These are phyloP conservation scores for Fusarium lyarnte DNA, from an alignment of 2,329 filamentous ascomycete genomes.

Conservation along the genomic window DNA sequence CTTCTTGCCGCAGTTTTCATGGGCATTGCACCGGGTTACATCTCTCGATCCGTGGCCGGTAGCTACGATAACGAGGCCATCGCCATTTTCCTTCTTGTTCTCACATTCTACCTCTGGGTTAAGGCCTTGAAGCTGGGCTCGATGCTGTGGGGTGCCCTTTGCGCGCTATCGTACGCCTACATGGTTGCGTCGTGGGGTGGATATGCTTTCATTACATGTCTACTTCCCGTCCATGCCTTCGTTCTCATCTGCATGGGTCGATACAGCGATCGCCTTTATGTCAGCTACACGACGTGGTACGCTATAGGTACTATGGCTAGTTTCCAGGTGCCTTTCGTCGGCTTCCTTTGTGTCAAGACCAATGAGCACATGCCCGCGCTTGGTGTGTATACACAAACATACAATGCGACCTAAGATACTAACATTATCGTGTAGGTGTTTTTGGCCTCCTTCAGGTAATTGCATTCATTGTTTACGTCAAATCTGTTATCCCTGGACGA, in stretches of 20 bases:
- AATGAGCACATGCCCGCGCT: constrained; percentile 99
- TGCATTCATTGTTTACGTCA: constrained; percentile 90
- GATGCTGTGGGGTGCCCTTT: constrained; percentile 94
- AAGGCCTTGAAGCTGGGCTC: constrained; percentile 97
- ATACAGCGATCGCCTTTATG: constrained; percentile 93
- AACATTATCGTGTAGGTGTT: constrained; percentile 68
- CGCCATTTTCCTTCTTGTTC: constrained; percentile 97
- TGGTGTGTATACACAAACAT: constrained; percentile 60
- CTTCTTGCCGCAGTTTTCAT: constrained; percentile 95
- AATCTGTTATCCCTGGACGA: constrained; percentile 86
- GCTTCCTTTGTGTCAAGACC: constrained; percentile 94
- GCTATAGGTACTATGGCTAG: constrained; percentile 93
- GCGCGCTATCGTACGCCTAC: constrained; percentile 97
- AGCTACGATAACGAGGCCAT: constrained; percentile 99
- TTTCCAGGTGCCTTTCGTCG: constrained; percentile 99
- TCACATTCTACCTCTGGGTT: constrained; percentile 99
- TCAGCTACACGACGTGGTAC: constrained; percentile 98
- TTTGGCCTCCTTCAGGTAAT: constrained; percentile 96
- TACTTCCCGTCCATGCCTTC: constrained; percentile 93
- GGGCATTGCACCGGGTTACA: constrained; percentile 97
- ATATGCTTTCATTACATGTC: constrained; percentile 98
- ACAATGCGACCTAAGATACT: not conserved
- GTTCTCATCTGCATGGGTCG: constrained; percentile 96
- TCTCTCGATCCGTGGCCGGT: constrained; percentile 95
- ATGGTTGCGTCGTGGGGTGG: constrained; percentile 99